Conservation (phyloP, 1,284 basidiomycete species). For the Ceratobasidium papillatum region DNA sequence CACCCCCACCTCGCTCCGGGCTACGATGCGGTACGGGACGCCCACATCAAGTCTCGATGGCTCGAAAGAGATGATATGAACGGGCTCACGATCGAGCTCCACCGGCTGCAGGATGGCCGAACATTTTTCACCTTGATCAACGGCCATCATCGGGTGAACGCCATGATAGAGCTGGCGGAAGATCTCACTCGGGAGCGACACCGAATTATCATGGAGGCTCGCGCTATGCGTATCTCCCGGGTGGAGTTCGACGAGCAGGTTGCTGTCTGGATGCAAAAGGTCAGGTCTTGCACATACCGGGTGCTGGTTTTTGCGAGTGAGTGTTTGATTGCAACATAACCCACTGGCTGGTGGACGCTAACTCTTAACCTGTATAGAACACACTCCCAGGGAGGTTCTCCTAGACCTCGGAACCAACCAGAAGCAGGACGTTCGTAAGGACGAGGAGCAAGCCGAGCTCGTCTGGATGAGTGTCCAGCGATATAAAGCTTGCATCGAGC, state of each 20-base stretch:
- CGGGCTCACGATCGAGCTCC: neutral
- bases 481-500: neutral
- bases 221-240: neutral
- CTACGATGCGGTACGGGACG: neutral
- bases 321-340: too few relatives aligned
- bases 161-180: neutral
- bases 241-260: neutral
- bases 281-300: neutral
- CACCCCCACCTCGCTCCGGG: neutral
- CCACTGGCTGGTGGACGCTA: too few relatives aligned
- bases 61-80: neutral
- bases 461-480: neutral
- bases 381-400: neutral
- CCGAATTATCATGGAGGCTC: neutral
- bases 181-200: neutral
- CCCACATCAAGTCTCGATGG: neutral
- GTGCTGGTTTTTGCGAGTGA: neutral
- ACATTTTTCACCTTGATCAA: neutral
- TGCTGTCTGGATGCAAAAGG: neutral
- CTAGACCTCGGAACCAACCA: neutral
- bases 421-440: neutral
- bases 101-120: neutral
- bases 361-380: too few relatives aligned
- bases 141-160: neutral
- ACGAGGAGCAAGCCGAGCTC: neutral